Evolutionary conservation across 2,329 filamentous ascomycete species (phyloP), one percentile per base, ranked within the genome.

Genomic region (Colletotrichum sp.): DNA sequence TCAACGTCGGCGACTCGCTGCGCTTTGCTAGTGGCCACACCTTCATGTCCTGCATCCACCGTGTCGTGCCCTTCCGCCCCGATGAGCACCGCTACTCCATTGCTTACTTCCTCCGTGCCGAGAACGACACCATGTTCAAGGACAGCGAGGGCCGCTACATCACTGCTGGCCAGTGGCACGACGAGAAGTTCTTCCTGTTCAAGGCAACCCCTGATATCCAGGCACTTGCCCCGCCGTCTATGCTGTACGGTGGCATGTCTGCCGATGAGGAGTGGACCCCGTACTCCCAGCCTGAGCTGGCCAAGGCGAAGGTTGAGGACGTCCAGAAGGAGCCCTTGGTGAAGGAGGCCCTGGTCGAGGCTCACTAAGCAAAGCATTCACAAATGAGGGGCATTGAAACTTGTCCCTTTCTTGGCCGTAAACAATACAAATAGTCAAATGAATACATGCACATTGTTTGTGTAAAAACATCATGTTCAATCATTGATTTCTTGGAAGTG

Each of bases 1-100:
- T 92, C 78, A 89, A 92, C 81, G 88, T 92, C 18, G 90, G 90
- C 74, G 90, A 92, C 84, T 90, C 89, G 30, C 85, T 92, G 77
- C 87, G 90, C 59, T 92, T 91, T 78, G 87, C 88, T 4, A 88
- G 85, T 73, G 88, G 86, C 59, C 87, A 88, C 82, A 88, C 85
- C 73, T 86, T 92, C 83, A 87, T 89, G 82, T 89, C 88, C 48
- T 90, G 89, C 85, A 89, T 92, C 81, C 90, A 91, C 85, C 85
- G 89, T 74, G 90, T 91, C 32, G 88, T 92, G 24, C 90, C 90
- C 0, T 87, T 88, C 76, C 81, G 90, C 82, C 84, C 86, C 26
- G 79, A 81, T 55, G 43, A 76, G 74, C 74, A 76, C 74, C 87
- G 90, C 72, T 91, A 91, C 86, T 90, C 88, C 12, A 89, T 91